These are phyloP conservation scores for Calamus simplicifolius DNA, from an alignment of 176 grass and related monocot species.

Conservation along the genomic window DNA sequence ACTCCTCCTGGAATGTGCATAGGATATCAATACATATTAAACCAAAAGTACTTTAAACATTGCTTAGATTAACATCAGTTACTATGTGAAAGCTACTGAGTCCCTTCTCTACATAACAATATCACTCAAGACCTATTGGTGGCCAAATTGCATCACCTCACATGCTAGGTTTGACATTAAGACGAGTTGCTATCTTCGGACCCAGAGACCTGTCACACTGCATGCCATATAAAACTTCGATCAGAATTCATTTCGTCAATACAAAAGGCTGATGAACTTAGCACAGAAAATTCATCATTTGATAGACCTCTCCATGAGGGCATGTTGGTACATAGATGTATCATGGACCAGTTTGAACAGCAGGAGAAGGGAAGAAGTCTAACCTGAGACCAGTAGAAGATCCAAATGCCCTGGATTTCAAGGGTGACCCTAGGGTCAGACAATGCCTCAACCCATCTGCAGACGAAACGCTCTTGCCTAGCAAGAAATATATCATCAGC, in stretches of 20 bases:
- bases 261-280: too few relatives aligned
- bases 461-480: conserved; percentile 85
- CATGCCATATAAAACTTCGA: conserved; percentile 10
- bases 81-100: too few relatives aligned
- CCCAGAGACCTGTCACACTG: conserved; percentile 82
- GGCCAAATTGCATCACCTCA: conserved; percentile 14
- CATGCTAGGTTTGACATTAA: conserved; percentile 82
- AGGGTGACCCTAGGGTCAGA: conserved; percentile 88
- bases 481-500: conserved; percentile 2
- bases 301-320: neutral
- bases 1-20: too few relatives aligned
- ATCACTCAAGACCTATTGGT: too few relatives aligned
- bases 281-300: too few relatives aligned
- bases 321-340: neutral
- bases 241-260: neutral
- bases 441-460: conserved; percentile 75
- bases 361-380: neutral
- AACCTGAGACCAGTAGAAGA: conserved; percentile 96
- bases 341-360: neutral
- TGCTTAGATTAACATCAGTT: too few relatives aligned
- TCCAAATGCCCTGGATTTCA: conserved; percentile 83
- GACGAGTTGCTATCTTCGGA: conserved; percentile 69
- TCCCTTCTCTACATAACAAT: too few relatives aligned
- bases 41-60: too few relatives aligned
- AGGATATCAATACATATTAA: too few relatives aligned